Base-by-base conservation (phyloP, 495 filamentous ascomycete species). In the Penicillium soppii region DNA sequence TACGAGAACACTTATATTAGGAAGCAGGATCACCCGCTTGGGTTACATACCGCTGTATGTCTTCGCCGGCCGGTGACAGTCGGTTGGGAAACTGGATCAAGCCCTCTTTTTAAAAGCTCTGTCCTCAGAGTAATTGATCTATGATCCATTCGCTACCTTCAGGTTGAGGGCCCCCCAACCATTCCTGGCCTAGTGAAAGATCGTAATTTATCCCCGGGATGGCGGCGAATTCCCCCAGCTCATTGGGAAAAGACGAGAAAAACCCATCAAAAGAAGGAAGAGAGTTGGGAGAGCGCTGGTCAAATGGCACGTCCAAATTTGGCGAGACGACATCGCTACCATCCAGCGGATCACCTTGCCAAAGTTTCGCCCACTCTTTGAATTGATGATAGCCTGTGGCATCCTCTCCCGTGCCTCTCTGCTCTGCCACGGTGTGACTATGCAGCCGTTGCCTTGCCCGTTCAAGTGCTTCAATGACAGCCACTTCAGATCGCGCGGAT, bases 391-490 rank as follows among this genome's bases (percentile, higher is more conserved):
- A 54, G 16, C 22, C 46, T 7, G 56, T 21, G n/a, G 41, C 22
- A 27, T 16, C 16, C 19, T 45, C 40, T n/a, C 13, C n/a, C 12
- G 22, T 8, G n/a, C 19, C 29, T 2, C 43, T 40, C n/a, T 19
- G 22, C 3, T 40, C 46, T 2, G n/a, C n/a, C 5, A 22, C 22
- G 4, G 22, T 42, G 7, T 42, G 35, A 12, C 13, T 33, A 13
- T 60, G 41, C n/a, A 56, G 38, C 8, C 44, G 53, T 26, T 47
- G 48, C 4, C 48, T 44, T 19, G 57, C 57, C 4, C 49, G 49
- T 29, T 60, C 53, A 32, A 60, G 50, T 8, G 53, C 53, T 50
- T 60, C 57, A 16, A 60, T 56, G 29, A 60, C 57, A n/a, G 57
- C 53, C 9, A 60, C 50, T 38, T 57, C 54, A n/a, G 54, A 56